Percentiles rank a stretch among this genome's conserved stretches.
These are phyloP conservation scores for Emergomyces africanus DNA, from an alignment of 2,329 filamentous ascomycete genomes.

Conservation along the genomic window DNA sequence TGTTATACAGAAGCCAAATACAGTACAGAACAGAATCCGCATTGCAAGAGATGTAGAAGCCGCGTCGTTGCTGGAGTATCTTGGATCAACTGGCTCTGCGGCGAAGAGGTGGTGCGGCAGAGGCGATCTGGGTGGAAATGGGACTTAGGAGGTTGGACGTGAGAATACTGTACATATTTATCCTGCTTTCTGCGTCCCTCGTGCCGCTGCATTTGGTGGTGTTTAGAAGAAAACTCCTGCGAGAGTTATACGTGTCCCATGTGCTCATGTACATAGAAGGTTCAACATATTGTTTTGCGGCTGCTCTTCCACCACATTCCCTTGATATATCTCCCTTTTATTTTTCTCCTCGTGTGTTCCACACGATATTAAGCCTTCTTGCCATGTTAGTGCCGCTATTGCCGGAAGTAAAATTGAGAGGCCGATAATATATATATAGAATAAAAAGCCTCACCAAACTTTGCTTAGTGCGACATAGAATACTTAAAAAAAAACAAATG, in stretches of 20 bases:
- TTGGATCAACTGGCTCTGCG: not conserved
- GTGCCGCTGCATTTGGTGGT: not conserved
- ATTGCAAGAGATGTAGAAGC: not conserved
- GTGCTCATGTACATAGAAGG: not conserved
- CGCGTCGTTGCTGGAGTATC: not conserved
- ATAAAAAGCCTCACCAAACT: not conserved
- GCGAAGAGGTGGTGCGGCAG: not conserved
- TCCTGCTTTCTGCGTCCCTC: not conserved
- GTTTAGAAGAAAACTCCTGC: not conserved
- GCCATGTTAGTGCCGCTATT: not conserved
- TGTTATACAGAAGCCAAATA: not conserved
- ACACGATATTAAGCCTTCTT: not conserved
- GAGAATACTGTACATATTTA: not conserved
- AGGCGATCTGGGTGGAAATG: not conserved
- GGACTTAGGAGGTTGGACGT: not conserved
- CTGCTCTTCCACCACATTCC: not conserved
- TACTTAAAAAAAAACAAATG: too few species aligned
- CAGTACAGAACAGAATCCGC: not conserved
- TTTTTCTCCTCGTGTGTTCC: not conserved
- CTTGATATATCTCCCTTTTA: not conserved
- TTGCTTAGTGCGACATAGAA: not conserved
- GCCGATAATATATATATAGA: not conserved
- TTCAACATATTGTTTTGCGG: not conserved
- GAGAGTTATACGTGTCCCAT: not conserved
- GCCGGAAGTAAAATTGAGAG: not conserved